Evolutionary conservation across 2,329 filamentous ascomycete species (phyloP).

Genomic region (Fusarium sp.): DNA sequence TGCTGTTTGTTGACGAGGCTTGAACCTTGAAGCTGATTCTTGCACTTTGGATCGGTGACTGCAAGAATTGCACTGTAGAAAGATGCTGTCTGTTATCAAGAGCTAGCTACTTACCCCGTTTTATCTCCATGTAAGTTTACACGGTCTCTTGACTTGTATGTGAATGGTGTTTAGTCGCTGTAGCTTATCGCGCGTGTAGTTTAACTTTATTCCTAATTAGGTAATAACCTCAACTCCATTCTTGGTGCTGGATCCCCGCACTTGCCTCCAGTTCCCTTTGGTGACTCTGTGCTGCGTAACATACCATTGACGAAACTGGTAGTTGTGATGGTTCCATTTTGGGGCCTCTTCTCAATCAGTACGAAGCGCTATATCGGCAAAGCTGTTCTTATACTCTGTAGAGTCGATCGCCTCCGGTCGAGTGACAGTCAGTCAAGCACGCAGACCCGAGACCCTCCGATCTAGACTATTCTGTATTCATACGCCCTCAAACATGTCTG

Average conservation of each 20-base stretch:
- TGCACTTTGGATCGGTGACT: not conserved
- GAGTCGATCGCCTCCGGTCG: not conserved
- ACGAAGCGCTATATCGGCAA: not conserved
- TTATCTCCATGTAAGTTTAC: not conserved
- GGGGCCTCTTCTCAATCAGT: not conserved
- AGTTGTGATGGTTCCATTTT: too few relatives aligned
- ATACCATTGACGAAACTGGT: too few relatives aligned
- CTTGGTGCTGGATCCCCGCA: not conserved
- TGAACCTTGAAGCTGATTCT: not conserved
- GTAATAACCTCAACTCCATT: not conserved
- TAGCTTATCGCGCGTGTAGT: not conserved
- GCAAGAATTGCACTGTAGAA: not conserved
- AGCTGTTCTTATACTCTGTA: not conserved
- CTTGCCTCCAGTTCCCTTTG: too few relatives aligned
- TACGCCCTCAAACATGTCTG: rapidly evolving
- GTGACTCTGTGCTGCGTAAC: too few relatives aligned
- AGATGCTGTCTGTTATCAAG: rapidly evolving
- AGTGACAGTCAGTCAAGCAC: not conserved
- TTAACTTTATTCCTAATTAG: not conserved
- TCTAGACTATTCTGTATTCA: not conserved
- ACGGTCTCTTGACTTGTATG: not conserved
- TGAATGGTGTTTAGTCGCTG: not conserved
- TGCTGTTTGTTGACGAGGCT: not conserved
- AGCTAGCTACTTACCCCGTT: not conserved
- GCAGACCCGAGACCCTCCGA: not conserved